phyloP scores from a whole-genome alignment of 1,284 basidiomycete species.

The Sphaerobolus stellatus region DNA sequence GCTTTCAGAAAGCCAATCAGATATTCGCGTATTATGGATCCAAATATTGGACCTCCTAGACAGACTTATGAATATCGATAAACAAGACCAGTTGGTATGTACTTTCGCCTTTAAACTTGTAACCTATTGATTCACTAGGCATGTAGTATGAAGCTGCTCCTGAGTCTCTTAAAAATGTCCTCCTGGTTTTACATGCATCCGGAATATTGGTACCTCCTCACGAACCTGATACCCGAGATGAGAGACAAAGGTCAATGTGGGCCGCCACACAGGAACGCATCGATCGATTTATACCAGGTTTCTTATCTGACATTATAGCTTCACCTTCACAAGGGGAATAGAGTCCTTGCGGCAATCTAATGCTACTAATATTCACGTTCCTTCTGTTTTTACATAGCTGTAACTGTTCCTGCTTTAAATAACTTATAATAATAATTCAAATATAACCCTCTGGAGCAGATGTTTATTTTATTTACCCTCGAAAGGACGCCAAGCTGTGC shows the following conservation, averaged over 20 bases:
- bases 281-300: constrained; percentile 86
- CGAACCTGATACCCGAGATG: constrained; percentile 54
- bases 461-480: not conserved
- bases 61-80: constrained; percentile 83
- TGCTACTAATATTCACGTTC: not conserved
- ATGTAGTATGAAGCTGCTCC: constrained; percentile 87
- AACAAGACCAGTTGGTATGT: constrained; percentile 83
- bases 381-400: not conserved
- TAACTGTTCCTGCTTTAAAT: not conserved
- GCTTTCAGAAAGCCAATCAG: constrained; percentile 62
- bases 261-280: constrained; percentile 79
- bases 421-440: too few species aligned
- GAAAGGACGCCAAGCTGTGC: constrained; percentile 1
- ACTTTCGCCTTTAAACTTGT: not conserved
- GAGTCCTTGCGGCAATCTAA: not conserved
- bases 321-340: constrained; percentile 33
- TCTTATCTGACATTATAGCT: constrained; percentile 71
- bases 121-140: constrained; percentile 1
- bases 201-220: constrained; percentile 77
- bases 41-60: constrained; percentile 91
- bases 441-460: too few species aligned
- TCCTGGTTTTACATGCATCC: constrained; percentile 93
- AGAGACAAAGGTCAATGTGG: constrained; percentile 79
- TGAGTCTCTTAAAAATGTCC: constrained; percentile 95
- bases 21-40: constrained; percentile 83